A percentile compares a stretch with the other conserved stretches of the same genome.
Evolutionary conservation across 768 basidiomycete species (phyloP).

Genomic region (Suillus discolor): DNA sequence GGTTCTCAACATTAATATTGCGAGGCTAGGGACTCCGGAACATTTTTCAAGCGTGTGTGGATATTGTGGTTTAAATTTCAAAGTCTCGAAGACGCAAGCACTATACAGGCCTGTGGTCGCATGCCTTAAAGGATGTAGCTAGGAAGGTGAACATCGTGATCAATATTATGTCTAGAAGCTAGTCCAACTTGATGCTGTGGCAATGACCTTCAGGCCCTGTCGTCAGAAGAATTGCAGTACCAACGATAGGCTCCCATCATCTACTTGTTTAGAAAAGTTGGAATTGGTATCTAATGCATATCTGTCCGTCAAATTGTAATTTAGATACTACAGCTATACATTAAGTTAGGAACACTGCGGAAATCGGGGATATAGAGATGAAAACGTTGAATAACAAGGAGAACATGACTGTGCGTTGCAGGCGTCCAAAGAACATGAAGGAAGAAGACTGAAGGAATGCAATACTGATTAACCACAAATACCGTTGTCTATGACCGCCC

Average conservation of each 20-base stretch:
- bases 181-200: no score
- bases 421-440: not conserved
- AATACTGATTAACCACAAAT: slow-evolving; percentile 26
- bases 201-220: no score
- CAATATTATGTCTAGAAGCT: no score
- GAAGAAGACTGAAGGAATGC: not conserved
- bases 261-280: not conserved
- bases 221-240: not conserved
- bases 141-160: not conserved
- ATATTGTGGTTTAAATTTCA: not conserved
- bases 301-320: not conserved
- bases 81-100: not conserved
- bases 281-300: not conserved
- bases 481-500: slow-evolving; percentile 40
- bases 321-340: not conserved
- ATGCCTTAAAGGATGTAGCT: not conserved
- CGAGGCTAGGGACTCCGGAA: not conserved
- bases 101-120: not conserved
- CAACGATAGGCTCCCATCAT: not conserved
- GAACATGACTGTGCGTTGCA: no score
- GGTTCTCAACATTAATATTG: not conserved
- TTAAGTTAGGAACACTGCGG: not conserved
- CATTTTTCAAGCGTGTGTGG: not conserved
- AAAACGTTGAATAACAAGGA: not conserved
- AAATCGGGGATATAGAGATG: not conserved